phyloP scores from a whole-genome alignment of 768 basidiomycete species.

The Lactifluus echinatus region DNA sequence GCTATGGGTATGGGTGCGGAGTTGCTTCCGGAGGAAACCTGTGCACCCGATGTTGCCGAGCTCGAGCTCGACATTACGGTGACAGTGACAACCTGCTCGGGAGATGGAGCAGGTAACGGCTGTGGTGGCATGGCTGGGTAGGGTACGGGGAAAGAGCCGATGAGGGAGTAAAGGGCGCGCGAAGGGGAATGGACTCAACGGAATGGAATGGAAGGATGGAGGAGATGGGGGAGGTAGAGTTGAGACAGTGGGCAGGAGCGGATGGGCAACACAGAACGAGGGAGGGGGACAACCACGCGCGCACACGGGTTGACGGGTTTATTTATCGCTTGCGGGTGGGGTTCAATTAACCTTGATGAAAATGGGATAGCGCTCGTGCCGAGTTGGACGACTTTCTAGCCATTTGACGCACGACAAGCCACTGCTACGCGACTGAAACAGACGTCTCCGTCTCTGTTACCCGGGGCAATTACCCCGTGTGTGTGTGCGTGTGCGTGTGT shows the following conservation, averaged over 20 bases:
- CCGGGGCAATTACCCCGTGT: too few species aligned
- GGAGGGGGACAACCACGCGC: not conserved
- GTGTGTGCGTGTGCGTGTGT: too few species aligned
- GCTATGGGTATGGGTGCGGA: conserved; percentile 32
- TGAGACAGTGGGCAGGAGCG: conserved; percentile 4
- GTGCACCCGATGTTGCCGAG: not conserved
- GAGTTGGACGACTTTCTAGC: too few species aligned
- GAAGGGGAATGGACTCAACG: not conserved
- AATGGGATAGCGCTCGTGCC: not conserved
- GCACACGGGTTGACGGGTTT: not conserved
- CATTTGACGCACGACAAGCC: too few species aligned
- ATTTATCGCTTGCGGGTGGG: not conserved
- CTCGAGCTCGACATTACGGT: not conserved
- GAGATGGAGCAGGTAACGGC: not conserved
- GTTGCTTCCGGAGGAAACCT: not conserved
- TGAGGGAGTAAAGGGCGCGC: not conserved
- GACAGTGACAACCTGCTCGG: conserved; percentile 5
- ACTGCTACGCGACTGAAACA: too few species aligned
- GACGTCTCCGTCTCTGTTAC: too few species aligned
- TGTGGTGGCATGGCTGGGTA: not conserved
- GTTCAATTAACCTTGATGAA: not conserved
- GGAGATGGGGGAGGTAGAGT: not conserved
- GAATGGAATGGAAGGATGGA: not conserved
- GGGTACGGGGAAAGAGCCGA: too few species aligned
- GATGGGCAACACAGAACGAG: not conserved